These are phyloP conservation scores for Hypoxylon sp. DNA, from an alignment of 2,329 filamentous ascomycete genomes.

Conservation along the genomic window DNA sequence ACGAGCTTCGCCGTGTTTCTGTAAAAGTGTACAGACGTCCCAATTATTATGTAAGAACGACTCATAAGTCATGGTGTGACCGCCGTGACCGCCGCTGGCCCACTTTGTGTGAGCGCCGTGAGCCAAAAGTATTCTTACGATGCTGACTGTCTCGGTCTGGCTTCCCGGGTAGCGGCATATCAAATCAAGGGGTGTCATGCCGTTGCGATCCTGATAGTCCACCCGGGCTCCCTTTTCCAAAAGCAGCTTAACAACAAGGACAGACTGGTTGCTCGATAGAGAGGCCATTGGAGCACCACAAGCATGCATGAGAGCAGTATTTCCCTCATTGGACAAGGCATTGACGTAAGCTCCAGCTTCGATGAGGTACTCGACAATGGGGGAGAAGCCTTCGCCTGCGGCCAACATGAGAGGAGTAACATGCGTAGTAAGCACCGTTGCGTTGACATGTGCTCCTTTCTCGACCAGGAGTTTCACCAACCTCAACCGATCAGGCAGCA, in stretches of 20 bases:
- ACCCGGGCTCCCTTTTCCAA: constrained; percentile 15
- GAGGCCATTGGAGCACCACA: too few species aligned
- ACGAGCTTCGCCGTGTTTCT: constrained; percentile 1
- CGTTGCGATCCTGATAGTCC: background rate
- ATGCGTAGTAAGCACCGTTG: background rate
- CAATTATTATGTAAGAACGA: too few species aligned
- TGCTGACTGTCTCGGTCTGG: background rate
- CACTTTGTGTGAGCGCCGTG: constrained; percentile 1
- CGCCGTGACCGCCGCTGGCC: too few species aligned
- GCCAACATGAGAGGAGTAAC: constrained; percentile 14
- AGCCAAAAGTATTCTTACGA: constrained; percentile 11
- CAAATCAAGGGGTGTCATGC: constrained; percentile 10
- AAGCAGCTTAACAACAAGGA: constrained; percentile 10
- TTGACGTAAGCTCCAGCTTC: constrained; percentile 13
- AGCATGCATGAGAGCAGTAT: constrained; percentile 26
- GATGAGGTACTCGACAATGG: constrained; percentile 16
- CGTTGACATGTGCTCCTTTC: constrained; percentile 17
- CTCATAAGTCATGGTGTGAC: too few species aligned
- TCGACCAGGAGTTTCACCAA: constrained; percentile 17
- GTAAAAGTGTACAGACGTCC: constrained; percentile 3
- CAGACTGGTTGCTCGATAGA: background rate
- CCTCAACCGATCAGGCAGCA: background rate
- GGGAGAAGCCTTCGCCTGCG: background rate
- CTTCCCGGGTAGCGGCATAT: background rate
- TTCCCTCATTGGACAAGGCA: background rate